Percentiles rank a stretch among this genome's conserved stretches.
Evolutionary conservation across 352 stramenopile species (phyloP).

Genomic region (Pythium pectinolyticum): DNA sequence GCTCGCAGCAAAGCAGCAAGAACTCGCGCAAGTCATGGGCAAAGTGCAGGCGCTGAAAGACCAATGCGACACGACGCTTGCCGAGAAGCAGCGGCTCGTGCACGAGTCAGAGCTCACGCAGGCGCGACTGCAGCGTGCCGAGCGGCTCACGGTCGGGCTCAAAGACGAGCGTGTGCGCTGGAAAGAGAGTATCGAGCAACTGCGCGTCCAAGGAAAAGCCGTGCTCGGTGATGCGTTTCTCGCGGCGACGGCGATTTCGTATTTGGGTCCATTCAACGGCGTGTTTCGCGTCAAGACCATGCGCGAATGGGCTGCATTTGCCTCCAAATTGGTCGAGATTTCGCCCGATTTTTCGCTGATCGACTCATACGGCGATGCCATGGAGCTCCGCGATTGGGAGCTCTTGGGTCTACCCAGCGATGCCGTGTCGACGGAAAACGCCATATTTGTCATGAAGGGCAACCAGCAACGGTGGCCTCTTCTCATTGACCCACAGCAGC

Average conservation of each 20-base stretch:
- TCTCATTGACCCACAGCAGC: conserved; percentile 93
- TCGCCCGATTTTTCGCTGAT: conserved; percentile 57
- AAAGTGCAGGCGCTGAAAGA: conserved; percentile 58
- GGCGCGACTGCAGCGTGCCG: conserved; percentile 48
- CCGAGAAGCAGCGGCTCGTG: conserved; percentile 67
- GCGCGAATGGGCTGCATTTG: conserved; percentile 33
- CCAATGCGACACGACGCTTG: conserved; percentile 58
- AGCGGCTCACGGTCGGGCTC: conserved; percentile 67
- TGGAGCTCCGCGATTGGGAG: conserved; percentile 88
- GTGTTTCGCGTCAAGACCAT: conserved; percentile 41
- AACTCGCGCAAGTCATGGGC: conserved; percentile 54
- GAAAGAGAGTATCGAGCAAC: conserved; percentile 60
- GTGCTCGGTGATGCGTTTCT: conserved; percentile 69
- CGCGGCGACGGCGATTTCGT: conserved; percentile 56
- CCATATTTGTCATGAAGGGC: conserved; percentile 83
- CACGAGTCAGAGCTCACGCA: conserved; percentile 65
- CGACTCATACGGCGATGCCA: conserved; percentile 72
- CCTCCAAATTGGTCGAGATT: conserved; percentile 28
- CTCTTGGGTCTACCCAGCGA: conserved; percentile 89
- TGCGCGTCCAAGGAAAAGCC: conserved; percentile 42
- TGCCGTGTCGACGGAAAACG: conserved; percentile 88
- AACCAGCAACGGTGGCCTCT: conserved; percentile 88
- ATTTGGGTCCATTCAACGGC: conserved; percentile 67
- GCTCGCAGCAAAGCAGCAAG: conserved; percentile 66
- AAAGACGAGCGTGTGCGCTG: conserved; percentile 70